A percentile compares a stretch with the other conserved stretches of the same genome.
phyloP scores from a whole-genome alignment of 108 stramenopile genomes.

The Cyclostephanos tholiformis region DNA sequence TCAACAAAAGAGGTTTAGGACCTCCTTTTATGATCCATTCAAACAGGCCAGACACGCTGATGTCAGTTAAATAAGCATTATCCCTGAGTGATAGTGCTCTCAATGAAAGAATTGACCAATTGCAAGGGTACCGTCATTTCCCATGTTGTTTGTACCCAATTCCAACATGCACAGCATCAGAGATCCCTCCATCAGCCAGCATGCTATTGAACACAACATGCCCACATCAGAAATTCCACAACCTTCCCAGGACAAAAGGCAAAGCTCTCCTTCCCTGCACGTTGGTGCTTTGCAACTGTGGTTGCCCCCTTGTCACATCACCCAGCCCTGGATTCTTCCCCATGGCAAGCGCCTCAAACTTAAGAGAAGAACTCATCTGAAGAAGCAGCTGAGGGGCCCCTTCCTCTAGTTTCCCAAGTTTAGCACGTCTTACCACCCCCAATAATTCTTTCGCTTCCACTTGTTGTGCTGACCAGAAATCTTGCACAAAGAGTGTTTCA shows the following conservation, averaged over 20 bases:
- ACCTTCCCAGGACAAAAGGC: conserved; percentile 11
- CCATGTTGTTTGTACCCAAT: conserved; percentile 57
- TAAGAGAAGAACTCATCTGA: conserved; percentile 17
- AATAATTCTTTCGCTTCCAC: no score
- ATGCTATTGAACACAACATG: neutral
- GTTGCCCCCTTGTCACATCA: conserved; percentile 28
- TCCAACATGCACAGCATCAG: conserved; percentile 31
- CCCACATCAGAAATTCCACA: conserved; percentile 10
- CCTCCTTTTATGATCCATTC: neutral
- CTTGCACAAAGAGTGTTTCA: no score
- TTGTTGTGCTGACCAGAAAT: no score
- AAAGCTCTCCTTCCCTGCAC: conserved; percentile 1
- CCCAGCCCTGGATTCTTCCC: conserved; percentile 27
- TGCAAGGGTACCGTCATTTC: conserved; percentile 42
- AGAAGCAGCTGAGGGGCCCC: conserved; percentile 6
- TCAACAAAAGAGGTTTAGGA: conserved; percentile 1
- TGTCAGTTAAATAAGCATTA: no score
- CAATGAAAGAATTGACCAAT: conserved; percentile 18
- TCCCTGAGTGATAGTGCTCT: conserved; percentile 14
- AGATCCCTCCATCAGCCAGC: no score
- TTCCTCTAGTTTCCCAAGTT: no score
- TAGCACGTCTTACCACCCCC: no score
- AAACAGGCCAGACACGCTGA: neutral
- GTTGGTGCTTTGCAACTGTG: neutral
- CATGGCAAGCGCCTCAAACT: conserved; percentile 33